A percentile compares a stretch with the other conserved stretches of the same genome.
These are phyloP conservation scores for Pythium sp. DNA, from an alignment of 352 stramenopile species.

Conservation along the genomic window DNA sequence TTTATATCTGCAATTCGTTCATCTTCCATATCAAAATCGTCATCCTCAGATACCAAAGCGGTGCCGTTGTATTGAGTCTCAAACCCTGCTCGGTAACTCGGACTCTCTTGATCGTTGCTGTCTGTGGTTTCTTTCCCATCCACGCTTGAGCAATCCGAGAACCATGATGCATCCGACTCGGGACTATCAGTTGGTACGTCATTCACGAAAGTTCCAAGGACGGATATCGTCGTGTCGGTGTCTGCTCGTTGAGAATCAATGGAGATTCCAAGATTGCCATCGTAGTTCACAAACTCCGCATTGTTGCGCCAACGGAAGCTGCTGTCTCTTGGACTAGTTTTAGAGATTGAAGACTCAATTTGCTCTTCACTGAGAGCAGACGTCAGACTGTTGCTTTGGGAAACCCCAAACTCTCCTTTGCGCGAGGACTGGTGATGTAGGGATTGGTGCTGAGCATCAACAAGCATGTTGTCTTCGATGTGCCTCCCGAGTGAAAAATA, in stretches of 20 bases:
- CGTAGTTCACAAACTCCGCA: background rate
- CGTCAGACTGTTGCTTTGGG: background rate
- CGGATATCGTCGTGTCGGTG: slow-evolving; percentile 30
- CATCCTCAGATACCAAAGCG: background rate
- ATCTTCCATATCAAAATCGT: background rate
- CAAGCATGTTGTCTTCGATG: background rate
- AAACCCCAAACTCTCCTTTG: background rate
- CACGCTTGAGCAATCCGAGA: slow-evolving; percentile 25
- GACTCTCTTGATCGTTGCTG: slow-evolving; percentile 15
- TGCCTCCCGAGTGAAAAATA: background rate
- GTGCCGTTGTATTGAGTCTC: background rate
- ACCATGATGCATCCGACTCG: slow-evolving; percentile 18
- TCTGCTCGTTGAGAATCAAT: slow-evolving; percentile 21
- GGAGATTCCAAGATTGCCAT: slow-evolving; percentile 1
- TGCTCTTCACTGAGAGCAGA: background rate
- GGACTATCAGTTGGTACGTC: slow-evolving; percentile 23
- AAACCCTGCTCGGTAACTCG: background rate
- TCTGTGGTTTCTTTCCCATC: slow-evolving; percentile 10
- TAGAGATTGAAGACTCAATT: background rate
- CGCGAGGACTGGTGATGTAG: background rate
- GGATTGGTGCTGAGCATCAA: background rate
- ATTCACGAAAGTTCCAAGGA: slow-evolving; percentile 19
- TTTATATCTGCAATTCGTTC: background rate
- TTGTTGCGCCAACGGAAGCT: background rate
- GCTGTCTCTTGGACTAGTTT: background rate